Base-by-base conservation (phyloP, 2,329 filamentous ascomycete genomes). In the Decorospora gaudefroyi region DNA sequence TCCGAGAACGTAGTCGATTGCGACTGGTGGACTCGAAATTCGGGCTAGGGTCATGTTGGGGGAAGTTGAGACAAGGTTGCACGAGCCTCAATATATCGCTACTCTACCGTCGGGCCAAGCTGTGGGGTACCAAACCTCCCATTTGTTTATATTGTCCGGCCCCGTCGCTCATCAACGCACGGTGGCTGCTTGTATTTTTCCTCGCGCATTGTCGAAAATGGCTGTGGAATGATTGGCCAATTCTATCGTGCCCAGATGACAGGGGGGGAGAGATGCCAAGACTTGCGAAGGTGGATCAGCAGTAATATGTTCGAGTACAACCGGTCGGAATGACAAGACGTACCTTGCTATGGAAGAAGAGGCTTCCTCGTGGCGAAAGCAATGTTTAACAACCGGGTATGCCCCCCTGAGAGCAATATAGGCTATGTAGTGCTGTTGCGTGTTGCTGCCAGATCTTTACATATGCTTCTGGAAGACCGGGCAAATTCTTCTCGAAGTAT, bases 51-150 rank as follows among this genome's bases (percentile, higher is more conserved):
- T 40, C 15, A 19, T 31, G 30, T 47, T 42, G 27, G 29, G 36
- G 22, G 37, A 38, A 9, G 47, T 48, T 25, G 13, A 35, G 41
- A 46, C 38, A 40, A 46, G 36, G 47, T 51, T 51, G 38, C 31
- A 46, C 40, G 27, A 49, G 40, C 40, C 27, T 45, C 42, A 48
- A 31, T 57, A 36, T 53, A 46, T 49, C 17, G n/a, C 32, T 32
- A 40, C 38, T 48, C 46, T 51, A 28, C 45, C 47, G 35, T 19
- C 28, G 10, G 11, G 55, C 51, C 53, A 56, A 59, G 53, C 31
- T 42, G 46, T 42, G 44, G 50, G 42, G 46, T 40, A 16, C 42
- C 28, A 23, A 43, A 37, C 21, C 21, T 16, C 13, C 28, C 34
- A 43, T 43, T 23, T 50, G 25, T 37, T 38, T 46, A 46, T 27